A percentile compares a stretch with the other conserved stretches of the same genome.
Evolutionary conservation across 2,329 filamentous ascomycete genomes (phyloP).

Genomic region (Ophiostoma fasciatum): DNA sequence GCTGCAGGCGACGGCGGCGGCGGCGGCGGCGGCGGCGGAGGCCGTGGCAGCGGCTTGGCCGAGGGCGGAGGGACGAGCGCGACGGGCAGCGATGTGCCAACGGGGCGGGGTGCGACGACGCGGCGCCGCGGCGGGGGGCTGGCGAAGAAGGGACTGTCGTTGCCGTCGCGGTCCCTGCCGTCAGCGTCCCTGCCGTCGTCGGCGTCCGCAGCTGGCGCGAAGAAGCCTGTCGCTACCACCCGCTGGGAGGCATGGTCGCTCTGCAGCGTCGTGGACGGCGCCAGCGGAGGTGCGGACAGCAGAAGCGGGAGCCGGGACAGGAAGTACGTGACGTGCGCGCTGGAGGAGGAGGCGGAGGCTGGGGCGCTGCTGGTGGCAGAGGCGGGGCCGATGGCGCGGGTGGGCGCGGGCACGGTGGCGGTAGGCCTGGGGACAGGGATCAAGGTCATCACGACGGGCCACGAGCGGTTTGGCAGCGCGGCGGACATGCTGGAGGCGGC

Average conservation of each 20-base stretch:
- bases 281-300: slow-evolving; percentile 25
- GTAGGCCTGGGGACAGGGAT: slow-evolving; percentile 59
- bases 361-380: slow-evolving; percentile 36
- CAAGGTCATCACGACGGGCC: slow-evolving; percentile 54
- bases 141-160: background rate
- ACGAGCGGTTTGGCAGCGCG: slow-evolving; percentile 43
- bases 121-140: no score
- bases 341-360: slow-evolving; percentile 25
- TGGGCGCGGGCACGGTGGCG: slow-evolving; percentile 51
- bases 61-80: no score
- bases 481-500: slow-evolving; percentile 17
- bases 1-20: slow-evolving; percentile 2
- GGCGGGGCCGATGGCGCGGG: slow-evolving; percentile 46
- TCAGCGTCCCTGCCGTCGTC: no score
- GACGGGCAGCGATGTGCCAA: no score
- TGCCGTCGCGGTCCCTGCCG: no score
- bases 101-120: no score
- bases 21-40: background rate
- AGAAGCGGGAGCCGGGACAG: slow-evolving; percentile 1
- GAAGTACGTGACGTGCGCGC: slow-evolving; percentile 21
- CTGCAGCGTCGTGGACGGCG: slow-evolving; percentile 26
- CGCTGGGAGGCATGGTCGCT: slow-evolving; percentile 43
- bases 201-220: no score
- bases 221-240: no score
- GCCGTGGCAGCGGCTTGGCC: no score